Evolutionary conservation across 73 alveolate species (phyloP).

Genomic region (Tetrahymena thermophila): DNA sequence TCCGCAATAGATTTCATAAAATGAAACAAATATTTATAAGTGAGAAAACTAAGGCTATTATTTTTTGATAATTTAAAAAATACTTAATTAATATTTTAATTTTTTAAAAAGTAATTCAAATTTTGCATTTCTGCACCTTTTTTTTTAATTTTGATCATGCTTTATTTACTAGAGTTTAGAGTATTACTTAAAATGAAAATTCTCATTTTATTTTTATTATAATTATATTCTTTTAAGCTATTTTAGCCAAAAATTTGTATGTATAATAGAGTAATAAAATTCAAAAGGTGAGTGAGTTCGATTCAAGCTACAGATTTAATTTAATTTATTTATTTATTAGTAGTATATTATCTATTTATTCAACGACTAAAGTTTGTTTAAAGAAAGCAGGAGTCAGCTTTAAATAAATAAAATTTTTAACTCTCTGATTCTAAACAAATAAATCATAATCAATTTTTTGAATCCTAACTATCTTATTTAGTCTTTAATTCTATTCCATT

Average conservation of each 20-base stretch:
- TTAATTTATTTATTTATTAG: background rate
- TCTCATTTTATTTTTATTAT: no score
- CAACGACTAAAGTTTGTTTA: background rate
- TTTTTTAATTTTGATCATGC: no score
- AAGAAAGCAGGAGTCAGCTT: background rate
- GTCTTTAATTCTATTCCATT: no score
- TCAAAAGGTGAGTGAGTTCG: background rate
- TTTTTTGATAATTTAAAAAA: background rate
- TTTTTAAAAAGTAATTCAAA: background rate
- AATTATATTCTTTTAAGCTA: background rate
- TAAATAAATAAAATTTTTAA: no score
- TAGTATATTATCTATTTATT: background rate
- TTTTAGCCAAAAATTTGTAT: background rate
- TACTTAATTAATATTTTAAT: background rate
- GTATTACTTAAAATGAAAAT: background rate
- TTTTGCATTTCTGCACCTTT: no score
- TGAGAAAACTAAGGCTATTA: conserved; percentile 44
- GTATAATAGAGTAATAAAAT: background rate
- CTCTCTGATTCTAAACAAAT: background rate
- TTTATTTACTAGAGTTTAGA: no score
- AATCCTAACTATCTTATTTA: no score
- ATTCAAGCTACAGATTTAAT: background rate
- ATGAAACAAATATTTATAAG: conserved; percentile 79
- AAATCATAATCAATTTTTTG: no score
- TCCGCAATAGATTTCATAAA: conserved; percentile 99